phyloP scores from a whole-genome alignment of 2,329 filamentous ascomycete species.

The Cladobotryum protrusum region DNA sequence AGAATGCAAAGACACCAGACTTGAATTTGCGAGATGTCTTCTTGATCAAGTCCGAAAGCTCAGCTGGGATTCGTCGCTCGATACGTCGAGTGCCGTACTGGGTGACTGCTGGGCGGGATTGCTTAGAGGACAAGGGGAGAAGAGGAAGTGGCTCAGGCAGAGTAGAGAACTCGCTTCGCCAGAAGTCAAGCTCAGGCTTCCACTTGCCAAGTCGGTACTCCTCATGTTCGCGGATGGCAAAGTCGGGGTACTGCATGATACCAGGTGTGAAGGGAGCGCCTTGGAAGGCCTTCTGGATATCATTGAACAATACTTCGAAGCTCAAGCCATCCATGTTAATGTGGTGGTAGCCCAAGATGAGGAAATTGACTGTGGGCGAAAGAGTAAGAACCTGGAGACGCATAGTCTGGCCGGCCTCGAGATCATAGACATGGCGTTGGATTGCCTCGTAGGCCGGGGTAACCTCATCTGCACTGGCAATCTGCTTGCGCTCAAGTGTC shows the following conservation, averaged over 20 bases:
- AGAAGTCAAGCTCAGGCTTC: background rate
- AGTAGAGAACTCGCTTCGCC: background rate
- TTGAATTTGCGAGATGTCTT: background rate
- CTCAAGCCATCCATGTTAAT: conserved; percentile 46
- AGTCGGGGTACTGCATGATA: conserved; percentile 5
- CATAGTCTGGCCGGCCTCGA: conserved; percentile 30
- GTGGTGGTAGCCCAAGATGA: conserved; percentile 43
- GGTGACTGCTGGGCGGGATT: conserved; percentile 1
- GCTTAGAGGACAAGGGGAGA: conserved; percentile 10
- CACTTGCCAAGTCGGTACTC: background rate
- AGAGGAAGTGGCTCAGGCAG: conserved; percentile 15
- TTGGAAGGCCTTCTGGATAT: conserved; percentile 33
- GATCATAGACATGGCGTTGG: conserved; percentile 27
- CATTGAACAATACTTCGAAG: conserved; percentile 35
- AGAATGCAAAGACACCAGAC: conserved; percentile 17
- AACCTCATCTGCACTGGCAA: conserved; percentile 18
- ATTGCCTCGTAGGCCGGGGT: conserved; percentile 22
- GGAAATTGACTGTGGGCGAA: conserved; percentile 27
- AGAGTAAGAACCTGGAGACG: conserved; percentile 28
- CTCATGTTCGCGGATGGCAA: background rate
- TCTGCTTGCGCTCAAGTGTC: conserved; percentile 20
- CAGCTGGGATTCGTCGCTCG: background rate
- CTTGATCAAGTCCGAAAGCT: background rate
- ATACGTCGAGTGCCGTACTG: background rate
- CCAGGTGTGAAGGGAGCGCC: conserved; percentile 17